A percentile compares a stretch with the other conserved stretches of the same genome.
Evolutionary conservation across 2,329 filamentous ascomycete genomes (phyloP).

Genomic region (Paraphoma chrysanthemicola): DNA sequence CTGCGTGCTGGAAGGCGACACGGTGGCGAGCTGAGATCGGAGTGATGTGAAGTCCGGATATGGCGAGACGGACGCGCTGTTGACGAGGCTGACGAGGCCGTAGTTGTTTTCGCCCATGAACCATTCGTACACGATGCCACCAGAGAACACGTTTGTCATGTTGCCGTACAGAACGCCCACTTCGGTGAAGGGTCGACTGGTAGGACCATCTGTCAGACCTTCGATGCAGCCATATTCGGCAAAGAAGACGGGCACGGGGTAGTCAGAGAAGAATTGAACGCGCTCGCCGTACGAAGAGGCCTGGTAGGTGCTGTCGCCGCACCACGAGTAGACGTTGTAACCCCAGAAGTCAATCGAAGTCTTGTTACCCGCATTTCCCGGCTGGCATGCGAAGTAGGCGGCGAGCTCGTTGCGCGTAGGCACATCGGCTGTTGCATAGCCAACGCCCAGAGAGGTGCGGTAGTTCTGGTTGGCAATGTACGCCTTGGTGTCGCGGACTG

Average conservation of each 20-base stretch:
- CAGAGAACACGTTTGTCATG: slow-evolving; percentile 89
- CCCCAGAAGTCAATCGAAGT: slow-evolving; percentile 93
- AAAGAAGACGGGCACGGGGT: slow-evolving; percentile 77
- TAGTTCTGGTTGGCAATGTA: slow-evolving; percentile 83
- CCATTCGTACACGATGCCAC: slow-evolving; percentile 99
- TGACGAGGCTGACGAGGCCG: slow-evolving; percentile 73
- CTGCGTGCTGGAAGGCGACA: slow-evolving; percentile 69
- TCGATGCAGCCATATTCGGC: slow-evolving; percentile 78
- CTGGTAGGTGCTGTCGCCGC: slow-evolving; percentile 78
- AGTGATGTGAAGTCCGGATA: slow-evolving; percentile 76
- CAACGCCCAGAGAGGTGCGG: slow-evolving; percentile 78
- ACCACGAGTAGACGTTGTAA: slow-evolving; percentile 99
- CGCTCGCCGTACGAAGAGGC: slow-evolving; percentile 81
- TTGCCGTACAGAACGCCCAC: slow-evolving; percentile 80
- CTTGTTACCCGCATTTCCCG: slow-evolving; percentile 47
- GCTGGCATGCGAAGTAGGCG: slow-evolving; percentile 92
- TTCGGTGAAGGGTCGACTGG: slow-evolving; percentile 81
- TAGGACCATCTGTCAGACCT: slow-evolving; percentile 42
- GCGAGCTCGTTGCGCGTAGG: slow-evolving; percentile 81
- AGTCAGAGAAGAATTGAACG: slow-evolving; percentile 84
- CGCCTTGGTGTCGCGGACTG: slow-evolving; percentile 91
- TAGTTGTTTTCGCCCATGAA: slow-evolving; percentile 91
- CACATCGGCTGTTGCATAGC: slow-evolving; percentile 96
- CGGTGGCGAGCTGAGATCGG: slow-evolving; percentile 70
- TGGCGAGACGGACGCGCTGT: slow-evolving; percentile 67